These are phyloP conservation scores for Ceratonia siliqua DNA, from an alignment of 306 rosid species.

Conservation along the genomic window DNA sequence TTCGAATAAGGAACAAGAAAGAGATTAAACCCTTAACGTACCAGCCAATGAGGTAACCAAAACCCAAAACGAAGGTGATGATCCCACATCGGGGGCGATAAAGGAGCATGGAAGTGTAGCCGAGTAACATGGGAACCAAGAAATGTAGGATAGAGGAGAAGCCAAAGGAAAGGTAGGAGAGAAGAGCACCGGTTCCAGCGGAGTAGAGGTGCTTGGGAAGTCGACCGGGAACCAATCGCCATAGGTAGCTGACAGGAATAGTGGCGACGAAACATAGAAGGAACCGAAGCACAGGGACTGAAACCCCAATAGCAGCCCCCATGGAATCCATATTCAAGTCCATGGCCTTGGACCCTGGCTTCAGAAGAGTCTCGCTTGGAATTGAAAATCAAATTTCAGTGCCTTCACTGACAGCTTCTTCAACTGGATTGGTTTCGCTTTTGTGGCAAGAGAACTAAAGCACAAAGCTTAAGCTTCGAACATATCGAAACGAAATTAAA, in stretches of 20 bases:
- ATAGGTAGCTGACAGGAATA: slow-evolving; percentile 73
- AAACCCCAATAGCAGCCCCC: slow-evolving; percentile 81
- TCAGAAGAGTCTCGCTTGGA: neutral
- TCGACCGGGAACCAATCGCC: slow-evolving; percentile 70
- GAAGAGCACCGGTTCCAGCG: slow-evolving; percentile 61
- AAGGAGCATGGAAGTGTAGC: slow-evolving; percentile 81
- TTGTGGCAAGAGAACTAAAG: neutral
- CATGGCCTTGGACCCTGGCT: slow-evolving; percentile 41
- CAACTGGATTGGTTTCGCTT: neutral
- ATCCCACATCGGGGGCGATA: slow-evolving; percentile 72
- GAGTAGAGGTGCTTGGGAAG: slow-evolving; percentile 75
- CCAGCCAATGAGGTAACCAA: slow-evolving; percentile 93
- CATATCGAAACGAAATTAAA: too few species aligned
- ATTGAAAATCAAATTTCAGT: neutral
- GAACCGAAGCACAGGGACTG: slow-evolving; percentile 83
- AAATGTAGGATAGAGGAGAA: slow-evolving; percentile 89
- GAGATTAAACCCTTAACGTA: slow-evolving; percentile 14
- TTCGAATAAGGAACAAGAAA: neutral
- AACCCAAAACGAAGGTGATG: slow-evolving; percentile 70
- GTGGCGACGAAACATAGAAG: slow-evolving; percentile 85
- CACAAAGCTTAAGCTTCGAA: neutral
- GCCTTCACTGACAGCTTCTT: neutral
- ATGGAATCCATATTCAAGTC: slow-evolving; percentile 79
- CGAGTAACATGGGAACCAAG: slow-evolving; percentile 71
- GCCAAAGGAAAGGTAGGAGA: slow-evolving; percentile 85